Base-by-base conservation (phyloP, 2,329 filamentous ascomycete species). In the Xylariales sp. region DNA sequence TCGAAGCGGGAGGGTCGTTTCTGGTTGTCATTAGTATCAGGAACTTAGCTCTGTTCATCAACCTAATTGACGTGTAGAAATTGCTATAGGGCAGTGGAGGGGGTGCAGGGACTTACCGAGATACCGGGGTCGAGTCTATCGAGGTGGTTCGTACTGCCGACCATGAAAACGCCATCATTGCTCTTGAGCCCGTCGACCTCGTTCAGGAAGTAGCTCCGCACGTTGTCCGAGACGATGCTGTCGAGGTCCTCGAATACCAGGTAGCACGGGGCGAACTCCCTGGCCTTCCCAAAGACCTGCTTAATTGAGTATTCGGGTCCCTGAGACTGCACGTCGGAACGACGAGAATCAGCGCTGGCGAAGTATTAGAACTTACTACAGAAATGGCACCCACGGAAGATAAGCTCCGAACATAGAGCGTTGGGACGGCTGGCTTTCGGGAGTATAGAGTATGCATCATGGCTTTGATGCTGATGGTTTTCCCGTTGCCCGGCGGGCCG, bases 221-320 rank as follows among this genome's bases (percentile, higher is more conserved):
- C 76, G 2, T 55, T 48, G 40, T 81, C 74, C 9, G 69, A 71
- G 32, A 87, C 74, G 24, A 86, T 72, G 7, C 75, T 80, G 56
- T 87, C 84, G 4, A 87, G 70, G 48, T 87, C 84, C 57, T 87
- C 84, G 44, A 87, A 83, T 29, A 87, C 77, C 3, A 87, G 71
- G 46, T 84, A 76, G 62, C 82, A 86, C 0, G 83, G 83, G 0
- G 83, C 78, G 46, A 74, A 71, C 47, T 74, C 65, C 16, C 83
- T 66, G 1, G 83, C 83, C 47, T 77, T 78, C 15, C 45, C 41
- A 52, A 84, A 83, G 39, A 83, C 76, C 14, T 61, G 42, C 16
- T 62, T 59, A 42, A 83, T 73, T 15, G 68, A 62, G 19, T 54
- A 70, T 60, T 84, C 78, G 0, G 80, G 79, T 0, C 80, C 81